These are phyloP conservation scores for Camellia granthamiana DNA, from an alignment of 148 eudicot species.

Conservation along the genomic window DNA sequence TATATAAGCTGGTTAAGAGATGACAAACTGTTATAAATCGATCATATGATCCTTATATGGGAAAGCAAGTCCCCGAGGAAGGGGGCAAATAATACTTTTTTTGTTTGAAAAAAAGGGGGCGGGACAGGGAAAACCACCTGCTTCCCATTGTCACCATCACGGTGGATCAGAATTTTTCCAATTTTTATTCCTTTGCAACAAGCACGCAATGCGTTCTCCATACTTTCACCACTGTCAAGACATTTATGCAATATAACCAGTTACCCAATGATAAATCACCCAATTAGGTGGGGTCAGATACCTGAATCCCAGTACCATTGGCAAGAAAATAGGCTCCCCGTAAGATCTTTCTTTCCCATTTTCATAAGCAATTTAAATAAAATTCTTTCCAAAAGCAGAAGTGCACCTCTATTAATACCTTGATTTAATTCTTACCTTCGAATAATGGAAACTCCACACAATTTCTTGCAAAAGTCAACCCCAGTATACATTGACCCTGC, in stretches of 20 bases:
- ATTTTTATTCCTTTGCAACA: conserved; percentile 99
- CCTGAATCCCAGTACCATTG: not conserved
- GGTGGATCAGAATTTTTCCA: conserved; percentile 91
- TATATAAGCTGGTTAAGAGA: conserved; percentile 72
- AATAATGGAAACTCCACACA: conserved; percentile 89
- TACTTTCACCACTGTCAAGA: conserved; percentile 78
- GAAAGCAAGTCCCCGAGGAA: not conserved
- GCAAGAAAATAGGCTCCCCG: too few species aligned
- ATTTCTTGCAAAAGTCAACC: conserved; percentile 95
- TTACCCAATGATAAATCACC: not conserved
- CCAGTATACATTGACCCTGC: conserved; percentile 89
- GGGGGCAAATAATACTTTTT: not conserved
- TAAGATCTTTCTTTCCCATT: not conserved
- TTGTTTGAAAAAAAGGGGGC: not conserved
- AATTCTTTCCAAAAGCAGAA: not conserved
- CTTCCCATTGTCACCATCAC: conserved; percentile 93
- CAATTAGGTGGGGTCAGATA: too few species aligned
- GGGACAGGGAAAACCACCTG: conserved; percentile 44
- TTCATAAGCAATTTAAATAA: not conserved
- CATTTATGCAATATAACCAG: not conserved
- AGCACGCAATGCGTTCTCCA: conserved; percentile 98
- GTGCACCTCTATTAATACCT: conserved; percentile 12
- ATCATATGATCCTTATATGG: not conserved
- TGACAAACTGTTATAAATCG: not conserved
- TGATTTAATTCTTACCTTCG: conserved; percentile 64